Base-by-base conservation (phyloP, 2,329 filamentous ascomycete species). In the Fusarium tjaetaba region DNA sequence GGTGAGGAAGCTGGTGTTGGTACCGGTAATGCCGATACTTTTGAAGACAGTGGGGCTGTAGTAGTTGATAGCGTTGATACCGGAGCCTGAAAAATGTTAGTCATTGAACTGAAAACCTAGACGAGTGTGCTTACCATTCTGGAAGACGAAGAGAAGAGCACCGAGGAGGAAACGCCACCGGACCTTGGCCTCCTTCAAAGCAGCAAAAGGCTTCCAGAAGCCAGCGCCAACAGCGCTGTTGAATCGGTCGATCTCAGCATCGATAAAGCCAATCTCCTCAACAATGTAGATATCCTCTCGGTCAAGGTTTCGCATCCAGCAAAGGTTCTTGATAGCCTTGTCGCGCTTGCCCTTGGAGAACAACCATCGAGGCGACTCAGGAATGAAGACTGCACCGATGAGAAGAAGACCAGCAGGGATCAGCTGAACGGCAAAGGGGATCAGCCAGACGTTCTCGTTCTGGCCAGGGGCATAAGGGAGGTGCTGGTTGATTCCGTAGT, bases 61-160 rank as follows among this genome's bases (percentile, higher is more conserved):
- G 83, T 94, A 94, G 84, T 94, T 94, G 84, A 93, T 91, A 26
- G 92, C 92, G 75, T 94, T 94, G 84, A 94, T 94, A 5, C 93
- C 93, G 13, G 80, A 81, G 46, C 79, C 79, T 80, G 2, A n/a
- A 18, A 51, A n/a, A 48, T 51, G 32, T 75, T 72, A 65, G 68
- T 58, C 30, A 52, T 32, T 52, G 42, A 43, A 59, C 16, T 11
- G 13, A 15, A 38, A 34, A n/a, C 13, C 5, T 28, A 11, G 15
- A 15, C n/a, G 8, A 36, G 10, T 11, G 5, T 43, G 46, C 80
- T 74, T 77, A 56, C 91, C 91, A 76, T 96, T 96, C 81, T 96
- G 93, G 87, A 91, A 94, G 60, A 95, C 84, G 85, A 95, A 95
- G 26, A 96, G 86, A 77, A 93, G 88, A 62, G 88, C 88, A 52